Percentiles rank a stretch among this genome's conserved stretches.
Conservation (phyloP, 371 early-diverging fungal species). For the Mycotypha africana region DNA sequence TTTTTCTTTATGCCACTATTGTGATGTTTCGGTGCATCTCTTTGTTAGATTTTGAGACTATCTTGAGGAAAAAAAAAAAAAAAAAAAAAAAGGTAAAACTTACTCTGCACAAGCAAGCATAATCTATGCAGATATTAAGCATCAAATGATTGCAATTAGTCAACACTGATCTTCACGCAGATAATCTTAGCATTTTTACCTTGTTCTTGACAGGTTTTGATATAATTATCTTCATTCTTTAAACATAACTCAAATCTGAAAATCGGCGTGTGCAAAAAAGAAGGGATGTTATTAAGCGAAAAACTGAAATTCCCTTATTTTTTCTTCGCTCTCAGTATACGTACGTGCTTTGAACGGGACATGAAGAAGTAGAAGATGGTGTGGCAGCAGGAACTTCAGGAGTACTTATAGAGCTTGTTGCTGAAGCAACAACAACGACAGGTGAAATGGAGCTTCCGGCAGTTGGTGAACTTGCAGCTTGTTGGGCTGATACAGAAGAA, state of each 20-base stretch:
- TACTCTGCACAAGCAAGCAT: slow-evolving; percentile 24
- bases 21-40: too few relatives aligned
- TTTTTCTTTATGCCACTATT: slow-evolving; percentile 22
- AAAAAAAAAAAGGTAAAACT: slow-evolving; percentile 1
- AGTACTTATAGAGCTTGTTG: not conserved
- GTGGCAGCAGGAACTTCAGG: slow-evolving; percentile 2
- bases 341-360: slow-evolving; percentile 22
- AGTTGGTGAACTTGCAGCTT: not conserved
- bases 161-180: too few relatives aligned
- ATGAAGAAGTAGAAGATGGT: slow-evolving; percentile 2
- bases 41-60: too few relatives aligned
- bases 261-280: too few relatives aligned
- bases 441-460: not conserved
- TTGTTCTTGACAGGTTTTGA: slow-evolving; percentile 16
- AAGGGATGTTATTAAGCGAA: too few relatives aligned
- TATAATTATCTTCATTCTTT: slow-evolving; percentile 20
- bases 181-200: too few relatives aligned
- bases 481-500: slow-evolving; percentile 11
- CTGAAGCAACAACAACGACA: not conserved
- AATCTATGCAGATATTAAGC: too few relatives aligned
- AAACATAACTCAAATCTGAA: slow-evolving; percentile 20
- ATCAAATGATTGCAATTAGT: too few relatives aligned
- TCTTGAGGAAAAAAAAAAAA: not conserved
- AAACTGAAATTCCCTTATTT: too few relatives aligned
- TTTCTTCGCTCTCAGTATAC: not conserved